These are phyloP conservation scores for Aristolochia contorta DNA, from an alignment of 164 flowering plant species.

Conservation along the genomic window DNA sequence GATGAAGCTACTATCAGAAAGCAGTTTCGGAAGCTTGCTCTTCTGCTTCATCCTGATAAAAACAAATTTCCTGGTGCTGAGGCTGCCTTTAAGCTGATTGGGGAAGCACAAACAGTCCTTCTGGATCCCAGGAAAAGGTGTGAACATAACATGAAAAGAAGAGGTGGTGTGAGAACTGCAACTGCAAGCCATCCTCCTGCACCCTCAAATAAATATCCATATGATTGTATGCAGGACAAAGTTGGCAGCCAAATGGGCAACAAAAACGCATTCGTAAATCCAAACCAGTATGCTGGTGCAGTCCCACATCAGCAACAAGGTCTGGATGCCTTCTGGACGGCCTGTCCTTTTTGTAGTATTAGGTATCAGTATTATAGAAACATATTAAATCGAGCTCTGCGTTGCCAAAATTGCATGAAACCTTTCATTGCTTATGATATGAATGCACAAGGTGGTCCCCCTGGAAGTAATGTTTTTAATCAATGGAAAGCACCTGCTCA, in stretches of 20 bases:
- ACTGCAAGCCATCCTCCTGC: conserved; percentile 17
- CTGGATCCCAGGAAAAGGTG: conserved; percentile 34
- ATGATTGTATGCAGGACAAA: not conserved
- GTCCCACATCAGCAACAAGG: conserved; percentile 19
- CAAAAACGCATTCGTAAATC: not conserved
- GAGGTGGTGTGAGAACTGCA: conserved; percentile 6
- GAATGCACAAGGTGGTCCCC: conserved; percentile 13
- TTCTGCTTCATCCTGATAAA: conserved; percentile 81
- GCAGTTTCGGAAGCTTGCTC: conserved; percentile 70
- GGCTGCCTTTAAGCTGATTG: conserved; percentile 74
- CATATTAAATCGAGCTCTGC: conserved; percentile 14
- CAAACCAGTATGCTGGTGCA: not conserved
- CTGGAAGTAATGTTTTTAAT: conserved; percentile 2
- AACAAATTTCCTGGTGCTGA: conserved; percentile 79
- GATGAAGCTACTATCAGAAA: conserved; percentile 63
- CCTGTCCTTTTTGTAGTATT: conserved; percentile 23
- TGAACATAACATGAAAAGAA: conserved; percentile 39
- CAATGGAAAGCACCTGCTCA: not conserved
- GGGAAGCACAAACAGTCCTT: conserved; percentile 68
- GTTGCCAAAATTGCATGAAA: conserved; percentile 22
- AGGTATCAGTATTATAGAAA: conserved; percentile 23
- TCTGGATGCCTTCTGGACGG: conserved; percentile 25
- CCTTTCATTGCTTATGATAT: conserved; percentile 25
- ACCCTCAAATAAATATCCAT: conserved; percentile 6
- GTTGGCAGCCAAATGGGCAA: too few relatives aligned